Conservation (phyloP, 441 rosid species). For the Erodium chrysanthum region DNA sequence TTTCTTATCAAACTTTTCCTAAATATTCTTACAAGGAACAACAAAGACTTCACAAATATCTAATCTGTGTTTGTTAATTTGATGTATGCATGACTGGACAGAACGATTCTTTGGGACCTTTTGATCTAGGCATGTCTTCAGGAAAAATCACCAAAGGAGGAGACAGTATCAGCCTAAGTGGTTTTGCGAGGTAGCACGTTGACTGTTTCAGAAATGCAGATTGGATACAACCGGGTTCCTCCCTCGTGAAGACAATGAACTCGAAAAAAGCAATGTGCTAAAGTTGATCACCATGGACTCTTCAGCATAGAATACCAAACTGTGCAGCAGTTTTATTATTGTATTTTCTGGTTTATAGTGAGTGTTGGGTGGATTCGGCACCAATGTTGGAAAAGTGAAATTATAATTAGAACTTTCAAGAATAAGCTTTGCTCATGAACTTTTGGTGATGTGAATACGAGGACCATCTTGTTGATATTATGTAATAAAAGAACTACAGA, state of each 20-base stretch:
- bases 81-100: conserved; percentile 20
- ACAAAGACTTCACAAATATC: not conserved
- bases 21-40: not conserved
- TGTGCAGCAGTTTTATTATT: not conserved
- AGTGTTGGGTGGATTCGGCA: not conserved
- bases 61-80: conserved; percentile 4
- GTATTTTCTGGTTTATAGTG: not conserved
- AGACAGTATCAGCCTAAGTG: conserved; percentile 34
- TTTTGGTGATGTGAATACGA: no score
- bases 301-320: not conserved
- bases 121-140: conserved; percentile 67
- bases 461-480: no score
- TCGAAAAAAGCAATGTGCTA: not conserved
- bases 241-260: no score
- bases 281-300: no score
- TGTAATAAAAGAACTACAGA: no score
- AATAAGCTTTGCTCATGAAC: not conserved
- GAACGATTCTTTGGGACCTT: conserved; percentile 77
- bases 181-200: conserved; percentile 23
- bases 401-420: no score
- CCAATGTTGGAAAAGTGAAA: not conserved
- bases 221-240: no score
- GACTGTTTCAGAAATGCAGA: not conserved
- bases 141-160: conserved; percentile 31
- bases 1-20: not conserved